These are phyloP conservation scores for Dichotomopilus funicola DNA, from an alignment of 2,329 filamentous ascomycete genomes.

Conservation along the genomic window DNA sequence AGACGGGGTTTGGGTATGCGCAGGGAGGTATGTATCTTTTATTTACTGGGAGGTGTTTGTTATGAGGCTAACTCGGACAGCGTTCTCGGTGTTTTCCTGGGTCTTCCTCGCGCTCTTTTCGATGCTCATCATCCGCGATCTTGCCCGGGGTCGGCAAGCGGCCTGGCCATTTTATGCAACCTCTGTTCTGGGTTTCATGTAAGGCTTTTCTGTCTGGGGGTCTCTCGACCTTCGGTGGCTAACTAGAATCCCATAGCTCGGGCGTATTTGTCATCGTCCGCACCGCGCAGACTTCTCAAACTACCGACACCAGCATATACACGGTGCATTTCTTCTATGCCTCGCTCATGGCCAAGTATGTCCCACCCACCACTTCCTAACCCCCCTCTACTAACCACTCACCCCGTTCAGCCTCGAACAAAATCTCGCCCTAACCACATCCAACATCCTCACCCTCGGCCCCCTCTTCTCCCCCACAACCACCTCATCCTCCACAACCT, in stretches of 20 bases:
- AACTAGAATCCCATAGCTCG: slow-evolving; percentile 20
- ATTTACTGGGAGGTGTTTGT: no score
- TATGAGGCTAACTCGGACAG: slow-evolving; percentile 19
- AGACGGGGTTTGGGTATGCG: slow-evolving; percentile 31
- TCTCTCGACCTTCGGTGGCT: not conserved
- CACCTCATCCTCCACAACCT: slow-evolving; percentile 10
- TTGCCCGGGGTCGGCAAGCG: slow-evolving; percentile 24
- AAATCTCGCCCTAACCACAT: slow-evolving; percentile 33
- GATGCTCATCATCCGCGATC: slow-evolving; percentile 28
- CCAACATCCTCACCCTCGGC: slow-evolving; percentile 32
- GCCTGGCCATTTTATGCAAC: slow-evolving; percentile 33
- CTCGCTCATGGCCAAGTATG: slow-evolving; percentile 30
- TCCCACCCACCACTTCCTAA: not conserved
- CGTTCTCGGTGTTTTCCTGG: slow-evolving; percentile 32
- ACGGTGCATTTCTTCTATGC: slow-evolving; percentile 28
- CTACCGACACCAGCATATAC: slow-evolving; percentile 24
- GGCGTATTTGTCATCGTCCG: slow-evolving; percentile 29
- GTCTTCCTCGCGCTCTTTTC: slow-evolving; percentile 32
- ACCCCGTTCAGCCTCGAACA: slow-evolving; percentile 28
- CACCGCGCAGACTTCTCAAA: slow-evolving; percentile 32
- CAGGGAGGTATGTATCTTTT: no score
- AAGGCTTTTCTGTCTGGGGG: slow-evolving; percentile 6
- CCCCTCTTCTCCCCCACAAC: slow-evolving; percentile 25
- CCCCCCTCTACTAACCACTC: not conserved
- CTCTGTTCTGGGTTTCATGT: slow-evolving; percentile 27